Evolutionary conservation across 2,329 filamentous ascomycete species (phyloP), one percentile per base, ranked within the genome.

Genomic region (Stenocarpella maydis): DNA sequence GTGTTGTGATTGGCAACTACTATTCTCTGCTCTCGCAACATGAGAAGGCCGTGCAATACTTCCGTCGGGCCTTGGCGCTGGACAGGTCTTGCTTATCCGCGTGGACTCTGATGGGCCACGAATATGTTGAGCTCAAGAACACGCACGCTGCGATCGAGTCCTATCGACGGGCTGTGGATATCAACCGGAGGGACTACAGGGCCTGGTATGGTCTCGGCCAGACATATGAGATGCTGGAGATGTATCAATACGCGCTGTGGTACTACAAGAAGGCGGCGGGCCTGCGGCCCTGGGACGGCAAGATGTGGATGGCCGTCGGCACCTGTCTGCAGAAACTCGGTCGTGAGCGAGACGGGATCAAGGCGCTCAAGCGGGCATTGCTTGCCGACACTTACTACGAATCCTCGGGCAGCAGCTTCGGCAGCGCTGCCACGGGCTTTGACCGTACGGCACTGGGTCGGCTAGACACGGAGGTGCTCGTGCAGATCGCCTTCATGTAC

Each of bases 91-190:
- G 96, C 78, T 86, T 98, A 19, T 97, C 94, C 0, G 96, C 96
- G 1, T 99, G 96, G 96, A 99, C 96, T 0, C 85, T 99, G 1
- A 98, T 99, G 95, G 96, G 96, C 1, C 96, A 99, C 79, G 96
- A 99, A 79, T 99, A 98, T 75, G 94, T 98, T 66, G 96, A 99
- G 80, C 90, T 99, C 81, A 99, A 98, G 77, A 99, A 99, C 78
- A 98, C 95, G 0, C 96, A 99, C 76, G 95, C 96, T 0, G 96
- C 96, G 10, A 98, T 99, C 71, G 96, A 99, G 79, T 97, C 94
- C 1, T 99, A 99, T 77, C 90, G 96, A 1, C 91, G 96, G 50
- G 96, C 96, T 1, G 95, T 99, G 1, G 96, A 99, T 76, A 93
- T 96, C 74, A 98, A 99, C 77, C 90, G 95, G 41, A 93, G 96